Conservation (phyloP, 495 filamentous ascomycete genomes). For the Trypethelium eluteriae region DNA sequence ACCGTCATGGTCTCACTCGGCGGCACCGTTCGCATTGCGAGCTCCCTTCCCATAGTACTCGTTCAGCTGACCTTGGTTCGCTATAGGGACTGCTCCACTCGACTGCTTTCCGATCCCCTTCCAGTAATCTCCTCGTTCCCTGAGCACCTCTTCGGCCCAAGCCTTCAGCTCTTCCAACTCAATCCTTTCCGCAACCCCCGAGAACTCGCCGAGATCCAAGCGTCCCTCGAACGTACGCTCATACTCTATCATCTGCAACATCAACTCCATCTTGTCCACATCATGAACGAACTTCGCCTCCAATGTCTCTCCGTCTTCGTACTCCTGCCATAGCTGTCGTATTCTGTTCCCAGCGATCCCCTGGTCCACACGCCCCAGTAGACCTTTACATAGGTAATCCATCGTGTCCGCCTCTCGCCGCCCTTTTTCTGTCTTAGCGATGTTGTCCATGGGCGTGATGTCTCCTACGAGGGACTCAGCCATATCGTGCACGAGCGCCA, state of each 20-base stretch:
- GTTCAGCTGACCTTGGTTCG: slow-evolving; percentile 23
- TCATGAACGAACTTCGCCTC: slow-evolving; percentile 91
- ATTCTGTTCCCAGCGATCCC: slow-evolving; percentile 61
- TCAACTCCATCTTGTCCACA: slow-evolving; percentile 89
- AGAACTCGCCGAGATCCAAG: slow-evolving; percentile 77
- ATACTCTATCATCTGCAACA: slow-evolving; percentile 95
- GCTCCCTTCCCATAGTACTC: slow-evolving; percentile 23
- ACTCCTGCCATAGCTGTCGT: slow-evolving; percentile 78
- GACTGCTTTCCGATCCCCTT: slow-evolving; percentile 30
- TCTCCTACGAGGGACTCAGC: slow-evolving; percentile 90
- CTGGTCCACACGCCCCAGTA: slow-evolving; percentile 68
- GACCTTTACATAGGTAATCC: slow-evolving; percentile 67
- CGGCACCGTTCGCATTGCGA: not conserved
- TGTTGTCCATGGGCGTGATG: slow-evolving; percentile 80
- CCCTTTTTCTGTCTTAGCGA: slow-evolving; percentile 68
- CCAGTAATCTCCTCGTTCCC: slow-evolving; percentile 74
- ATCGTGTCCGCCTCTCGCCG: slow-evolving; percentile 80
- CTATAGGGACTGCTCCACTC: slow-evolving; percentile 17
- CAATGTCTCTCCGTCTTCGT: slow-evolving; percentile 74
- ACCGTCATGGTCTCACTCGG: not conserved
- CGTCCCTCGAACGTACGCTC: slow-evolving; percentile 59
- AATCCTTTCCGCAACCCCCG: slow-evolving; percentile 63
- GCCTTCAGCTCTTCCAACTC: slow-evolving; percentile 65
- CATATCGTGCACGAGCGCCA: slow-evolving; percentile 97
- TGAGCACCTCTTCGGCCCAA: slow-evolving; percentile 69